Conservation (phyloP, 495 filamentous ascomycete genomes). For the Viridothelium virens region DNA sequence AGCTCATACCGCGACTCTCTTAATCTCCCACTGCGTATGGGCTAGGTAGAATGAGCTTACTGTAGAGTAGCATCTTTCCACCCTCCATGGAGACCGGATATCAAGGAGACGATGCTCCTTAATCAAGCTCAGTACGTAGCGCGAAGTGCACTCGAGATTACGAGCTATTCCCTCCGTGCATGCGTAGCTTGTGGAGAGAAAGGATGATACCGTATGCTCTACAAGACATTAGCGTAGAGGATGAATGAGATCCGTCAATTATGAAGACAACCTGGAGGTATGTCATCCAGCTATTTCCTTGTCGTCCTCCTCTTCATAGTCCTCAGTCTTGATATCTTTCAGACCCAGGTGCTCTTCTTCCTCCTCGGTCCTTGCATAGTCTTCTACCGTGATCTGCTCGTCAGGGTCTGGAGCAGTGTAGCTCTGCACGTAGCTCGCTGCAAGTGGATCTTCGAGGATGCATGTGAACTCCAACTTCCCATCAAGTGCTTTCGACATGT, state of each 20-base stretch:
- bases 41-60: no score
- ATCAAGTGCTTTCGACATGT: conserved; percentile 66
- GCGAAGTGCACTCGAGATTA: no score
- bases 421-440: conserved; percentile 89
- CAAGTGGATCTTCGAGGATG: conserved; percentile 78
- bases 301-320: conserved; percentile 55
- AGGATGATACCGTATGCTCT: no score
- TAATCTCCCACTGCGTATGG: no score
- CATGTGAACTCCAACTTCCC: conserved; percentile 80
- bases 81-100: no score
- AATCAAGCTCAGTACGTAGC: no score
- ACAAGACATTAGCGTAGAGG: no score
- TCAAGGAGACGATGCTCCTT: no score
- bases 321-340: conserved; percentile 84
- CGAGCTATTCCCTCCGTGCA: no score
- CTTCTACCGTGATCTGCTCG: conserved; percentile 69
- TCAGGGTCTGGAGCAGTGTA: conserved; percentile 64
- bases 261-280: background rate
- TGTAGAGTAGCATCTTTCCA: no score
- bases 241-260: background rate
- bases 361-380: conserved; percentile 79
- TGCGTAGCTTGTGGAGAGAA: no score
- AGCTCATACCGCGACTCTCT: no score
- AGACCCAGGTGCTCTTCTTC: conserved; percentile 89
- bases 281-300: background rate